These are phyloP conservation scores for Harringtonia lauricola DNA, from an alignment of 2,329 filamentous ascomycete genomes.

Conservation along the genomic window DNA sequence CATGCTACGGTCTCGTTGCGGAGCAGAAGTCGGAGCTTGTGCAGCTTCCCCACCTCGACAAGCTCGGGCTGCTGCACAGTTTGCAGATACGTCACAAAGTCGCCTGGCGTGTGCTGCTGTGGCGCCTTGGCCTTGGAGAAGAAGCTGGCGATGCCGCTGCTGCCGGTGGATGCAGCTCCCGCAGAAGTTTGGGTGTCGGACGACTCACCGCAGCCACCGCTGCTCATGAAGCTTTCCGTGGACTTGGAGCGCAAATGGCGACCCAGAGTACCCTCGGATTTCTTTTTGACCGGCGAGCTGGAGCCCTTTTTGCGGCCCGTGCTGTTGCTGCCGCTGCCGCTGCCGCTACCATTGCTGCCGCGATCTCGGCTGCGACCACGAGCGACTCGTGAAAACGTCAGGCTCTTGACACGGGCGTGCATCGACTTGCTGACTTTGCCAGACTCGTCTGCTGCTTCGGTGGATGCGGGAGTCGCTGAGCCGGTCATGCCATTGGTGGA, in stretches of 20 bases:
- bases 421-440: slow-evolving; percentile 38
- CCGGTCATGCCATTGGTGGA: slow-evolving; percentile 13
- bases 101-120: slow-evolving; percentile 62
- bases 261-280: slow-evolving; percentile 46
- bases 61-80: slow-evolving; percentile 71
- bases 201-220: slow-evolving; percentile 31
- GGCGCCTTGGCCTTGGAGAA: slow-evolving; percentile 63
- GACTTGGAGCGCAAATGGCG: slow-evolving; percentile 63
- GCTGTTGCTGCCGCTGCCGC: background rate
- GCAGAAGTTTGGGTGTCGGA: slow-evolving; percentile 28
- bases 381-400: slow-evolving; percentile 57
- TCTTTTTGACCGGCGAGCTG: slow-evolving; percentile 61
- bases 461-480: slow-evolving; percentile 5
- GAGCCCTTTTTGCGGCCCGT: slow-evolving; percentile 39
- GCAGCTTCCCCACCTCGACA: slow-evolving; percentile 88
- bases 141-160: slow-evolving; percentile 27
- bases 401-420: slow-evolving; percentile 60
- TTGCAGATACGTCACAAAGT: slow-evolving; percentile 77
- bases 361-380: slow-evolving; percentile 16
- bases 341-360: background rate
- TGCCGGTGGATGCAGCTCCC: slow-evolving; percentile 15
- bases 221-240: slow-evolving; percentile 52
- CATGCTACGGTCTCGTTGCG: slow-evolving; percentile 92
- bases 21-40: slow-evolving; percentile 80
- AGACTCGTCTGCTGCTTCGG: slow-evolving; percentile 20